These are phyloP conservation scores for Fusarium zealandicum DNA, from an alignment of 2,329 filamentous ascomycete species.

Conservation along the genomic window DNA sequence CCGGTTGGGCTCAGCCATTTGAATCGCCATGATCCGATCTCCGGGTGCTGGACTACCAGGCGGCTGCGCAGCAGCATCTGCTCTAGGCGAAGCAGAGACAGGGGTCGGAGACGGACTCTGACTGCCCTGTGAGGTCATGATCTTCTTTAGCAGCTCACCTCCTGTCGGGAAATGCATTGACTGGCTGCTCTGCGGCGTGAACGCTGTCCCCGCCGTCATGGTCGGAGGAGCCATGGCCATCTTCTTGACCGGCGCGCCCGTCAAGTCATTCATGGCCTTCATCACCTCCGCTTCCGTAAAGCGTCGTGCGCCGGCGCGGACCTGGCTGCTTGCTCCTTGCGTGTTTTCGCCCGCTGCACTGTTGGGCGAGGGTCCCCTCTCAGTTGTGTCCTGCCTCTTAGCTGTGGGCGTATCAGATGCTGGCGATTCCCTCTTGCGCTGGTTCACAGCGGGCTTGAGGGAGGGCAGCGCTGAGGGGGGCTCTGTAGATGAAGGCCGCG, in stretches of 20 bases:
- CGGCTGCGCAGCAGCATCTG: not conserved
- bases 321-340: not conserved
- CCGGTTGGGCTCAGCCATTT: slow-evolving; percentile 24
- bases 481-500: slow-evolving; percentile 8
- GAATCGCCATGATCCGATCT: slow-evolving; percentile 19
- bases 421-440: slow-evolving; percentile 24
- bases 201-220: not conserved
- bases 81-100: not conserved
- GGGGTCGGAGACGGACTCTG: slow-evolving; percentile 7
- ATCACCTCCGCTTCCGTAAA: slow-evolving; percentile 33
- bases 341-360: not conserved
- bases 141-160: slow-evolving; percentile 24
- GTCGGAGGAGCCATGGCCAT: slow-evolving; percentile 7
- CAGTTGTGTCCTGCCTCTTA: slow-evolving; percentile 14
- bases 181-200: not conserved
- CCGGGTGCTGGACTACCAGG: not conserved
- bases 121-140: slow-evolving; percentile 4
- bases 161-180: slow-evolving; percentile 19
- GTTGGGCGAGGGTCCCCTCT: not conserved
- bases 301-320: slow-evolving; percentile 20
- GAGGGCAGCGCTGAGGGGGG: not conserved
- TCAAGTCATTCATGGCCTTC: slow-evolving; percentile 17
- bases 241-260: slow-evolving; percentile 5
- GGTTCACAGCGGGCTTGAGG: not conserved
- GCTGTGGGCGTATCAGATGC: slow-evolving; percentile 2